A percentile compares a stretch with the other conserved stretches of the same genome.
Evolutionary conservation across 2,329 filamentous ascomycete genomes (phyloP).

Genomic region (Exophiala alcalophila): DNA sequence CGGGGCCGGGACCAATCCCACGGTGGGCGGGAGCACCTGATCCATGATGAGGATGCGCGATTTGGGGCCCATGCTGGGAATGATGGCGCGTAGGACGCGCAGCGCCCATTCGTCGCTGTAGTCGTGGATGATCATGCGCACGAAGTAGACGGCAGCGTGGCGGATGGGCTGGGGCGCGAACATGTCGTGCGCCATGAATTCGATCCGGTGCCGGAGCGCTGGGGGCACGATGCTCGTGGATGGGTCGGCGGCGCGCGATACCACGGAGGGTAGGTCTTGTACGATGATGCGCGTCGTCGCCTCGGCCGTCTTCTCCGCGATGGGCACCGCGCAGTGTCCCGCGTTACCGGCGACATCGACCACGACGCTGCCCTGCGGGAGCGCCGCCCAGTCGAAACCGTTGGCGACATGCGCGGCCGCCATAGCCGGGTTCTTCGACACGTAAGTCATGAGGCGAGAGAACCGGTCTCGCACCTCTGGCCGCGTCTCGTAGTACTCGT

Average conservation of each 20-base stretch:
- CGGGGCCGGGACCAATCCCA: conserved; percentile 9
- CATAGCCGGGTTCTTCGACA: conserved; percentile 19
- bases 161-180: conserved; percentile 28
- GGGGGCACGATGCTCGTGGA: conserved; percentile 16
- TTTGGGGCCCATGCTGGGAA: conserved; percentile 25
- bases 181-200: conserved; percentile 32
- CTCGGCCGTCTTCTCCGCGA: conserved; percentile 19
- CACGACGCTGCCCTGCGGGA: conserved; percentile 47
- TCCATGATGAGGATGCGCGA: conserved; percentile 25
- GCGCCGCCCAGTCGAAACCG: conserved; percentile 33
- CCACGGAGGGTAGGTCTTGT: conserved; percentile 26
- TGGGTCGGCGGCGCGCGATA: conserved; percentile 17
- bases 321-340: conserved; percentile 22
- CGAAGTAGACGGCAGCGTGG: conserved; percentile 30
- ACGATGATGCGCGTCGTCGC: conserved; percentile 21
- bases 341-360: conserved; percentile 44
- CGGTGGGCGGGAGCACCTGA: conserved; percentile 18
- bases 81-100: conserved; percentile 27
- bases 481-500: conserved; percentile 28
- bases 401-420: conserved; percentile 13
- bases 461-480: conserved; percentile 15
- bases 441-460: conserved; percentile 21
- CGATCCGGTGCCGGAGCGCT: conserved; percentile 14
- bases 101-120: conserved; percentile 30
- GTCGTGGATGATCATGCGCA: conserved; percentile 31